These are phyloP conservation scores for Paxillus rubicundulus DNA, from an alignment of 768 basidiomycete species.

Conservation along the genomic window DNA sequence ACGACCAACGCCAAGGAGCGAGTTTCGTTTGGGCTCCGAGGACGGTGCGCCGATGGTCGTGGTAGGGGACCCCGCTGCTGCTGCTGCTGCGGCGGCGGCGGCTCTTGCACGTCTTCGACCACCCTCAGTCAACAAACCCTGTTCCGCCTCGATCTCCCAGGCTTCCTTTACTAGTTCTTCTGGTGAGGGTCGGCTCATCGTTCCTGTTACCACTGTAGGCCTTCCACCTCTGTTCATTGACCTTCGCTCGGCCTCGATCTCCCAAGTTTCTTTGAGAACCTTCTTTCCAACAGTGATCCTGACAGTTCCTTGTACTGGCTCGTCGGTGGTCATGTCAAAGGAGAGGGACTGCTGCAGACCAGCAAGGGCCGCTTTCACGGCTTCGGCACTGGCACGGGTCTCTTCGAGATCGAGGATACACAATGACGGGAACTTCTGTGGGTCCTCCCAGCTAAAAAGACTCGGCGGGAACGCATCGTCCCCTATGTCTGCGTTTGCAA, in stretches of 20 bases:
- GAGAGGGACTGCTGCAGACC: slow-evolving; percentile 48
- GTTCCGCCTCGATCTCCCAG: slow-evolving; percentile 83
- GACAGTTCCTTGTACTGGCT: slow-evolving; percentile 49
- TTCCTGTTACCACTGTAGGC: slow-evolving; percentile 14
- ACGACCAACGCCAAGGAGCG: slow-evolving; percentile 20
- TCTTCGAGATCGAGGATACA: slow-evolving; percentile 63
- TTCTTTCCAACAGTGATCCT: slow-evolving; percentile 68
- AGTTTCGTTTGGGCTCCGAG: slow-evolving; percentile 17
- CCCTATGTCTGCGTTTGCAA: slow-evolving; percentile 56
- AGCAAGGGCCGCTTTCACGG: slow-evolving; percentile 44
- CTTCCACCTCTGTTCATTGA: slow-evolving; percentile 40
- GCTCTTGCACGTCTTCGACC: slow-evolving; percentile 65
- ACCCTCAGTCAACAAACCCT: slow-evolving; percentile 72
- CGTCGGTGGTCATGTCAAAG: slow-evolving; percentile 54
- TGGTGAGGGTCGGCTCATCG: background rate
- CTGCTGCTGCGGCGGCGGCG: slow-evolving; percentile 39
- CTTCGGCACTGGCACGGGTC: slow-evolving; percentile 53
- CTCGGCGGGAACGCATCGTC: slow-evolving; percentile 54
- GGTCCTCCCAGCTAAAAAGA: slow-evolving; percentile 14
- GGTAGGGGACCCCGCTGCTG: slow-evolving; percentile 38
- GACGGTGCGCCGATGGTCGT: slow-evolving; percentile 3
- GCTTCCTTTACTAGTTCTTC: slow-evolving; percentile 54
- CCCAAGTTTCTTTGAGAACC: slow-evolving; percentile 74
- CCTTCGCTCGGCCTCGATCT: slow-evolving; percentile 66
- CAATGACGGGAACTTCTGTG: slow-evolving; percentile 48